phyloP scores from a whole-genome alignment of 768 basidiomycete species.

The Rhodocollybia butyracea region DNA sequence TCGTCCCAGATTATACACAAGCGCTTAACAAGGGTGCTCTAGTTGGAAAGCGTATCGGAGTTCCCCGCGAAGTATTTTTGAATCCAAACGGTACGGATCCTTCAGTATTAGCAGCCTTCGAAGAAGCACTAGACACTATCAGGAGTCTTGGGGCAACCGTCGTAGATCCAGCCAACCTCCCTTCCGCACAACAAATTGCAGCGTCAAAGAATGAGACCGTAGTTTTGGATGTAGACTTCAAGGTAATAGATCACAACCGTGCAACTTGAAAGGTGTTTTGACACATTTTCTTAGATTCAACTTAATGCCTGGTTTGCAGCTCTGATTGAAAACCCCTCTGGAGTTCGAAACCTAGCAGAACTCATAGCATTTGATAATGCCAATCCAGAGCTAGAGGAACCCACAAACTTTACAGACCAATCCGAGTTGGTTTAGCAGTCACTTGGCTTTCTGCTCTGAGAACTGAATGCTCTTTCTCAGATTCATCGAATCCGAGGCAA shows the following conservation, averaged over 20 bases:
- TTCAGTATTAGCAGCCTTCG: constrained; percentile 27
- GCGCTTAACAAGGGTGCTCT: constrained; percentile 33
- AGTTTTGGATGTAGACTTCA: constrained; percentile 57
- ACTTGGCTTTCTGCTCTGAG: background rate
- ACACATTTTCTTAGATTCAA: constrained; percentile 38
- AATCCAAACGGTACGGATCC: constrained; percentile 18
- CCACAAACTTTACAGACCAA: constrained; percentile 34
- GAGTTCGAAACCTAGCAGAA: constrained; percentile 52
- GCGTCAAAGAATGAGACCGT: constrained; percentile 50
- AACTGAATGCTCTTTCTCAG: constrained; percentile 17
- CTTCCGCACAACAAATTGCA: constrained; percentile 48
- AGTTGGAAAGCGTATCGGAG: constrained; percentile 40
- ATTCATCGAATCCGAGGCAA: constrained; percentile 35
- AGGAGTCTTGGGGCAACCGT: constrained; percentile 44
- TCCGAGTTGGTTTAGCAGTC: constrained; percentile 23
- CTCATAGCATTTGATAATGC: constrained; percentile 55
- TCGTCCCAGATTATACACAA: constrained; percentile 38
- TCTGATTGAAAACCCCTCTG: constrained; percentile 51
- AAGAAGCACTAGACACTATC: constrained; percentile 34
- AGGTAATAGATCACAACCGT: constrained; percentile 32
- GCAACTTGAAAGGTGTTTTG: background rate
- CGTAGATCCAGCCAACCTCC: constrained; percentile 59
- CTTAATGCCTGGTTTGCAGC: constrained; percentile 45
- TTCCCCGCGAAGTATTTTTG: constrained; percentile 27
- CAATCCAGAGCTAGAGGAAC: constrained; percentile 48